phyloP scores from a whole-genome alignment of 2,329 filamentous ascomycete genomes.

The Trichoderma sp. region DNA sequence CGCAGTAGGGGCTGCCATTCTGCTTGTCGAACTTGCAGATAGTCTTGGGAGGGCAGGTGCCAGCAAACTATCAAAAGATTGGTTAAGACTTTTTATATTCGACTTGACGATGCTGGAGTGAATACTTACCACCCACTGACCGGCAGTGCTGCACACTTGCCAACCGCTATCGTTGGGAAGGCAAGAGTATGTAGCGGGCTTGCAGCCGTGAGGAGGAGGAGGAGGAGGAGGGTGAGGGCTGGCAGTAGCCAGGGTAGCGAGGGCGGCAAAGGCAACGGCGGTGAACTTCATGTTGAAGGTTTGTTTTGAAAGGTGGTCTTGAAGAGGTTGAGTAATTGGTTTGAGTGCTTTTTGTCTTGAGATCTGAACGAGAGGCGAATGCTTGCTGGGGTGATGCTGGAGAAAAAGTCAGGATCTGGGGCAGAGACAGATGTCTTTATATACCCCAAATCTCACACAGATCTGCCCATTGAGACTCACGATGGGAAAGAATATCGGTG shows the following conservation, averaged over 20 bases:
- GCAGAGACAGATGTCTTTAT: conserved; percentile 16
- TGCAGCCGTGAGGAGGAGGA: conserved; percentile 27
- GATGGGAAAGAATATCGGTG: neutral
- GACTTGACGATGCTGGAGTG: neutral
- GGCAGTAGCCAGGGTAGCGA: conserved; percentile 24
- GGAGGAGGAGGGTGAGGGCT: conserved; percentile 13
- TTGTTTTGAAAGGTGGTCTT: neutral
- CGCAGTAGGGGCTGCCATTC: conserved; percentile 40
- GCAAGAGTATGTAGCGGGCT: conserved; percentile 38
- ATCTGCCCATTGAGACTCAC: neutral
- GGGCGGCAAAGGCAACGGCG: conserved; percentile 27
- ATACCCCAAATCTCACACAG: neutral
- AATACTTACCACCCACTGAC: conserved; percentile 36
- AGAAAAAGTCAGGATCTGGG: neutral
- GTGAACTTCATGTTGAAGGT: conserved; percentile 34
- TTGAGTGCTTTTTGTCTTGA: conserved; percentile 20
- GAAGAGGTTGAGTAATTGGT: neutral
- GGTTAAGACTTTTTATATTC: neutral
- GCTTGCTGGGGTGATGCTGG: conserved; percentile 14
- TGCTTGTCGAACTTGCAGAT: conserved; percentile 37
- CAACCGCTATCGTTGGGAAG: conserved; percentile 30
- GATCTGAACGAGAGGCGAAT: neutral
- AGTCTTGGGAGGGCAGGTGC: conserved; percentile 37
- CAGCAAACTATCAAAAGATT: conserved; percentile 30
- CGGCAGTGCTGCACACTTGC: conserved; percentile 34